Conservation (phyloP, 805 yeast species). For the Wickerhamomyces tratensis region DNA sequence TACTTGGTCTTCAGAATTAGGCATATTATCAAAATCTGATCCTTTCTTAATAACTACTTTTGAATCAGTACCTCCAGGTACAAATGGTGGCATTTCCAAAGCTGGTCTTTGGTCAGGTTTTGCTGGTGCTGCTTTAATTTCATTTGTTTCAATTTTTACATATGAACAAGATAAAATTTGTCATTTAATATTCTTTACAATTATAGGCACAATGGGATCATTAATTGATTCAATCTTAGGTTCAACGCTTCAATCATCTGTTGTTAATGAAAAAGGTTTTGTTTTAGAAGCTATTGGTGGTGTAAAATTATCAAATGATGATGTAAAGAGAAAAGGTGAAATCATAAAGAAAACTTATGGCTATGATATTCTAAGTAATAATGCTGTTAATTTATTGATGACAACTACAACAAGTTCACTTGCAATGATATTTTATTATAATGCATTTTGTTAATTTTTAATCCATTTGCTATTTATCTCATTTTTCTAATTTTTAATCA, state of each 20-base stretch:
- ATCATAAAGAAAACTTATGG: slow-evolving; percentile 22
- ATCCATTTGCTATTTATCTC: too few relatives aligned
- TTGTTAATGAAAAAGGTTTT: slow-evolving; percentile 21
- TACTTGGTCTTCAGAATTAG: slow-evolving; percentile 38
- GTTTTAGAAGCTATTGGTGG: slow-evolving; percentile 24
- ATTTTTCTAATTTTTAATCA: too few relatives aligned
- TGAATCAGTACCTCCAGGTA: slow-evolving; percentile 32
- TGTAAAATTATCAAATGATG: slow-evolving; percentile 20
- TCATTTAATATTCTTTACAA: slow-evolving; percentile 19
- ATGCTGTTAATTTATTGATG: slow-evolving; percentile 28
- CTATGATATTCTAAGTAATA: slow-evolving; percentile 26
- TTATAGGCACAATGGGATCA: slow-evolving; percentile 27
- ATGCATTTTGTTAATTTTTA: too few relatives aligned
- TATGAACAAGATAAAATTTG: slow-evolving; percentile 7
- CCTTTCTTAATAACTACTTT: slow-evolving; percentile 33
- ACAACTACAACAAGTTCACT: slow-evolving; percentile 7
- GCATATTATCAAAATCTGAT: slow-evolving; percentile 26
- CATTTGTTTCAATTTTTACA: slow-evolving; percentile 18
- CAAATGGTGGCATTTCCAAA: slow-evolving; percentile 34
- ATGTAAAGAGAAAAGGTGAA: slow-evolving; percentile 7
- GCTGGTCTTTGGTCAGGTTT: slow-evolving; percentile 27
- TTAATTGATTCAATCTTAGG: slow-evolving; percentile 33
- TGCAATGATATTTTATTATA: too few relatives aligned
- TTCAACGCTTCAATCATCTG: slow-evolving; percentile 28
- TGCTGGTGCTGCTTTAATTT: slow-evolving; percentile 25